phyloP scores from a whole-genome alignment of 495 filamentous ascomycete species.

The Podospora tetraspora region DNA sequence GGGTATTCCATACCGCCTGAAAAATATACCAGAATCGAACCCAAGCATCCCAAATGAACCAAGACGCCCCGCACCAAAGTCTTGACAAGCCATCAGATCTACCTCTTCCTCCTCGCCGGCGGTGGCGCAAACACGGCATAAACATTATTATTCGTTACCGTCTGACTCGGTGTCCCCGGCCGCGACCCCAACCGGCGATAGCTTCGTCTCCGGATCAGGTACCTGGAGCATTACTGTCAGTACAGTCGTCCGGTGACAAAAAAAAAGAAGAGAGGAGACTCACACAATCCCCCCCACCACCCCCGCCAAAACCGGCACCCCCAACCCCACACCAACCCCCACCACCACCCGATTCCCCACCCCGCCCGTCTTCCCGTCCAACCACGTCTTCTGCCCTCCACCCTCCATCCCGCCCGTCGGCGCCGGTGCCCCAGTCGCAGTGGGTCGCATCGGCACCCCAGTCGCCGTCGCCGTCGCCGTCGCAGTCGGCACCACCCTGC shows the following conservation, averaged over 20 bases:
- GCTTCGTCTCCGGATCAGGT: not conserved
- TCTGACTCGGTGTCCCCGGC: not conserved
- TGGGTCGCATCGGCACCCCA: not conserved
- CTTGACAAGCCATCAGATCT: not conserved
- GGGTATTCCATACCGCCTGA: not conserved
- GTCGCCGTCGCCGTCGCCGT: no score
- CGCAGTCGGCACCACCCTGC: not conserved
- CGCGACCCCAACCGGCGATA: not conserved
- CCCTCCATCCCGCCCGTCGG: not conserved
- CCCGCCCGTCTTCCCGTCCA: not conserved
- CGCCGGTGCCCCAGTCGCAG: not conserved
- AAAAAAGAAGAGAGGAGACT: not conserved
- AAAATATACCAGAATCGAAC: not conserved
- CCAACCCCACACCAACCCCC: not conserved
- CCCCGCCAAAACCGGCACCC: not conserved
- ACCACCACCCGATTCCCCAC: not conserved
- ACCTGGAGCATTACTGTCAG: not conserved
- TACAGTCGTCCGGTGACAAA: no score
- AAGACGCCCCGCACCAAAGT: not conserved
- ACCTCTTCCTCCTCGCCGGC: not conserved
- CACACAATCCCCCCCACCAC: not conserved
- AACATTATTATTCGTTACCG: conserved; percentile 1
- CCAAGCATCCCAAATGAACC: not conserved
- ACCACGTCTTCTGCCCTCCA: not conserved
- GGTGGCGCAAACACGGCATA: not conserved